Base-by-base conservation (phyloP, 305 asterid species). In the Withania somnifera region DNA sequence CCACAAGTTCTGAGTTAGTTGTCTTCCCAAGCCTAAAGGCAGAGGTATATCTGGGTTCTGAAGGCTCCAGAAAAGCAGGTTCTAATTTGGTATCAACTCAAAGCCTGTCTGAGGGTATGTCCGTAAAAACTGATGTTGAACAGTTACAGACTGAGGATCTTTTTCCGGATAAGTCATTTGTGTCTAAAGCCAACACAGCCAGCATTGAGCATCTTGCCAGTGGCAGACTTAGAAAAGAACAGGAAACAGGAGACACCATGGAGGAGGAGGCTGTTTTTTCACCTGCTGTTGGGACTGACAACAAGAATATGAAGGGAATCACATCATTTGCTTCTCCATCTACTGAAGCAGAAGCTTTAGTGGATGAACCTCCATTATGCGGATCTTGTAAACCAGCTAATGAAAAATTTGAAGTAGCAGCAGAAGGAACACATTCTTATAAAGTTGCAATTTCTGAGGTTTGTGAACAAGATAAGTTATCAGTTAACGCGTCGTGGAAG, bases 1-100 rank as follows among this genome's bases (percentile, higher is more conserved):
- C 87, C 69, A 69, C 90, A 64, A 82, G 79, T 83, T 84, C 86
- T 34, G 84, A 60, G 78, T 66, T 84, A 26, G 66, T 82, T 81
- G 69, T 52, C 82, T 77, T 17, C 77, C 54, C 60, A 78, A 68
- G 54, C 67, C 15, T 47, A 68, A 67, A 60, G 28, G 85, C 78
- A 47, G 88, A 77, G 82, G 61, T 83, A 50, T 52, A 38, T 82
- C 79, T 81, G 42, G 81, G 60, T 82, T 51, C 53, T 63, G 75
- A 76, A 42, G 68, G 85, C 58, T 34, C 45, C 11, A 85, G 58
- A 5, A 71, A 66, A 69, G 50, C 34, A 56, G 88, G 82, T 63
- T 58, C 32, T 28, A 84, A 13, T 54, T 57, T 50, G 51, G 84
- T 51, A 80, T 77, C 77, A 42, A 64, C 80, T 79, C 78, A 73